These are phyloP conservation scores for Limonomyces culmigenus DNA, from an alignment of 1,284 basidiomycete species.

Conservation along the genomic window DNA sequence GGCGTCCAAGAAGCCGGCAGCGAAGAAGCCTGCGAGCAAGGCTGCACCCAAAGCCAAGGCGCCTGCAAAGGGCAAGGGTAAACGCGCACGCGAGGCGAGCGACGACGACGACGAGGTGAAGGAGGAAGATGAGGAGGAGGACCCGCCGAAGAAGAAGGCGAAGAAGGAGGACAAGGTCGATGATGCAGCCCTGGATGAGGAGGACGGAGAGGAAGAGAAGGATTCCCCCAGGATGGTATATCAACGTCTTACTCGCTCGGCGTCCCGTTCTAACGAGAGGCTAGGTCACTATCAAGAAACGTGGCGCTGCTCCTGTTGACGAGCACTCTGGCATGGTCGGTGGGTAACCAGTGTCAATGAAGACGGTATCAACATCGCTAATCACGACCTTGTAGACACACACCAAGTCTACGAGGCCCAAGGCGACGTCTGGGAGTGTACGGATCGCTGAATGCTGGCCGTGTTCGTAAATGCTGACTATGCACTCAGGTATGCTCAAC, in stretches of 20 bases:
- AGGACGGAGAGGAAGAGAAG: constrained; percentile 8
- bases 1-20: neutral
- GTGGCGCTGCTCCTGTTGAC: constrained; percentile 47
- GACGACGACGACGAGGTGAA: constrained; percentile 9
- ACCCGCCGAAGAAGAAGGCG: neutral
- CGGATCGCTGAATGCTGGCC: neutral
- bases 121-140: constrained; percentile 9
- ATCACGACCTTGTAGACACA: constrained; percentile 19
- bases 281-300: constrained; percentile 37
- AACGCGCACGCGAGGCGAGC: constrained; percentile 8
- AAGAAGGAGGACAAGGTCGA: constrained; percentile 7
- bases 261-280: neutral
- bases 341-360: constrained; percentile 17
- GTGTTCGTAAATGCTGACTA: neutral
- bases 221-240: constrained; percentile 17
- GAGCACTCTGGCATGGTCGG: constrained; percentile 27
- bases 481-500: constrained; percentile 43
- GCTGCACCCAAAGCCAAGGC: constrained; percentile 8
- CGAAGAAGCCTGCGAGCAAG: constrained; percentile 3
- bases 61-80: constrained; percentile 8
- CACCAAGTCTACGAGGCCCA: constrained; percentile 35
- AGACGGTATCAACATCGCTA: neutral
- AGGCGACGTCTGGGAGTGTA: constrained; percentile 33
- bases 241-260: constrained; percentile 3
- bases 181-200: constrained; percentile 8